Evolutionary conservation across 768 basidiomycete genomes (phyloP).

Genomic region (Pluteus cervinus): DNA sequence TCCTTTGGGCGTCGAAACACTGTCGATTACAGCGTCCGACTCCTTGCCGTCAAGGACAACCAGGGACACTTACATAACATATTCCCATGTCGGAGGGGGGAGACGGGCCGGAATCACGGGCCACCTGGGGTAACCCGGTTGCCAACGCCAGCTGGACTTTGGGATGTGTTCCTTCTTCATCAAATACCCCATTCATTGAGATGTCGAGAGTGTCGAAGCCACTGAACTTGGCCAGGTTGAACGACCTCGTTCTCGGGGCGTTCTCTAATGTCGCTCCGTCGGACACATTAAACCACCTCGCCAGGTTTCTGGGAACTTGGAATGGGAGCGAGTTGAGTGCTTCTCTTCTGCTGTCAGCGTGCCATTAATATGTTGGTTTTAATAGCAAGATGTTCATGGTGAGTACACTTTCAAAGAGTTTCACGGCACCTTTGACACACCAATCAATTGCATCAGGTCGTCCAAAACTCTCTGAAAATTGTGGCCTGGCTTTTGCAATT

Average conservation of each 20-base stretch:
- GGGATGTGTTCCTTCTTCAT: neutral
- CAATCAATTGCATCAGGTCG: slow-evolving; percentile 37
- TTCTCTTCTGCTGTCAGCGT: slow-evolving; percentile 5
- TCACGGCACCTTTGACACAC: neutral
- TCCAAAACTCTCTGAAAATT: slow-evolving; percentile 71
- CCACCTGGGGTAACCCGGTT: slow-evolving; percentile 4
- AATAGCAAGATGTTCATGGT: slow-evolving; percentile 75
- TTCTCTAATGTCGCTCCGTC: slow-evolving; percentile 56
- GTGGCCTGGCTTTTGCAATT: slow-evolving; percentile 58
- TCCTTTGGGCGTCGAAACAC: too few relatives aligned
- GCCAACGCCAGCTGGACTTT: slow-evolving; percentile 2
- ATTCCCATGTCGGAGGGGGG: slow-evolving; percentile 32
- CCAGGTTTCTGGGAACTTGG: slow-evolving; percentile 77
- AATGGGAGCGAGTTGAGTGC: slow-evolving; percentile 78
- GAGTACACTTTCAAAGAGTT: neutral
- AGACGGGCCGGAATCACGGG: slow-evolving; percentile 18
- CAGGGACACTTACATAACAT: slow-evolving; percentile 42
- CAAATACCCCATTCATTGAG: neutral
- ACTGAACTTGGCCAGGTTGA: slow-evolving; percentile 43
- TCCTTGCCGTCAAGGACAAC: too few relatives aligned
- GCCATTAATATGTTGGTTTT: slow-evolving; percentile 7
- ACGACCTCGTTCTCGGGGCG: slow-evolving; percentile 58
- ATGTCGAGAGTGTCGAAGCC: slow-evolving; percentile 52
- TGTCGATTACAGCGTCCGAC: too few relatives aligned
- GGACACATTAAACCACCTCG: slow-evolving; percentile 62